phyloP scores from a whole-genome alignment of 2,329 filamentous ascomycete genomes.

The Verticillium klebahnii region DNA sequence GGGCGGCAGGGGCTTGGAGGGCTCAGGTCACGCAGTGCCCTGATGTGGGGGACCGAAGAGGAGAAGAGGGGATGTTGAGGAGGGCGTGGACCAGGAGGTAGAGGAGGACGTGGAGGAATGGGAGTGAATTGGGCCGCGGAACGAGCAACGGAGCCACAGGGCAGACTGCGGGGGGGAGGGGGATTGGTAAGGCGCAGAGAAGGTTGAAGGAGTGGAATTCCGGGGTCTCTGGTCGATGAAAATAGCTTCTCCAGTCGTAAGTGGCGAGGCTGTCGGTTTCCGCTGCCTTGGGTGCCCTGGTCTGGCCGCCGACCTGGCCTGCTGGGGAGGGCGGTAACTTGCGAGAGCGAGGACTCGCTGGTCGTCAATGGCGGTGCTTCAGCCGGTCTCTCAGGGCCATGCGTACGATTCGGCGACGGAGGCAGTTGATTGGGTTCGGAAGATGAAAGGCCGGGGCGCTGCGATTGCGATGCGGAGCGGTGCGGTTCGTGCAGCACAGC shows the following conservation, averaged over 20 bases:
- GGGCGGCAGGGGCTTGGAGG: not conserved
- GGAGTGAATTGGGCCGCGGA: not conserved
- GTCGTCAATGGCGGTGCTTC: not conserved
- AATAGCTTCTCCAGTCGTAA: not conserved
- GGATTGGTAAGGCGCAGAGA: not conserved
- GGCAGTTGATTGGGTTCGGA: constrained; percentile 7
- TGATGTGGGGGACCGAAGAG: constrained; percentile 20
- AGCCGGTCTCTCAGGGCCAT: not conserved
- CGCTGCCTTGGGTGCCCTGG: not conserved
- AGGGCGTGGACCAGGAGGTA: not conserved
- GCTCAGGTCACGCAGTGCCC: constrained; percentile 27
- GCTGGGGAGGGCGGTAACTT: not conserved
- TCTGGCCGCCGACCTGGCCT: not conserved
- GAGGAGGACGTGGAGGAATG: not conserved
- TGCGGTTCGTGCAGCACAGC: not conserved
- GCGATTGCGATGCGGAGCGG: not conserved
- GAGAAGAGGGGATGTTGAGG: not conserved
- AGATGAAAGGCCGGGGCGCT: constrained; percentile 2
- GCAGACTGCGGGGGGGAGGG: constrained; percentile 6
- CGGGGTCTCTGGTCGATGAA: not conserved
- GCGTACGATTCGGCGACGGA: not conserved
- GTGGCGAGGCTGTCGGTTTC: not conserved
- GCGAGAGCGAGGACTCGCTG: not conserved
- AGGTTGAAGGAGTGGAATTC: constrained; percentile 4
- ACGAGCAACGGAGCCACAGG: not conserved